phyloP scores from a whole-genome alignment of 169 alveolate genomes.

The Cryptosporidium tyzzeri region DNA sequence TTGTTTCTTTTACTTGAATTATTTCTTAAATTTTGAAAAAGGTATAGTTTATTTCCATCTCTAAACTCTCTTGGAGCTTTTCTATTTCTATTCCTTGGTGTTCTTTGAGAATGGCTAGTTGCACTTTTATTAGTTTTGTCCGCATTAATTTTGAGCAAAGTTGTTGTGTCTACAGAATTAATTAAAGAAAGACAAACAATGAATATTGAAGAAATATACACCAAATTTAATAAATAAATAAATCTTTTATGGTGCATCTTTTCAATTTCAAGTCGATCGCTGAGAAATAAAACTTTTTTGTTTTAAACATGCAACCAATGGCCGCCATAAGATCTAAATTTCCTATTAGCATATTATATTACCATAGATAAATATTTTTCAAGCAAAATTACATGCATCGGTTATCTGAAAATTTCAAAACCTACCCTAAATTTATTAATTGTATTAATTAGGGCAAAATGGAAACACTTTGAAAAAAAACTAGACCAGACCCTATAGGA shows the following conservation, averaged over 20 bases:
- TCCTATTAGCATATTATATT: not conserved
- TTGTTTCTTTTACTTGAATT: not conserved
- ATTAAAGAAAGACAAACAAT: not conserved
- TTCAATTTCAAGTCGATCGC: not conserved
- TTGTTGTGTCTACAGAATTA: not conserved
- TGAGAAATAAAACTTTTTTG: not conserved
- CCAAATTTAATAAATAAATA: not conserved
- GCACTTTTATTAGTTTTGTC: not conserved
- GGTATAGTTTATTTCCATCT: not conserved
- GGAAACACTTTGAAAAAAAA: not conserved
- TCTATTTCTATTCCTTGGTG: not conserved
- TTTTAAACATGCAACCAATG: not conserved
- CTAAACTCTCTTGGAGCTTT: not conserved
- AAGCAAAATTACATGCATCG: not conserved
- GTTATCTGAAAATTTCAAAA: not conserved
- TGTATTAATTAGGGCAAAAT: not conserved
- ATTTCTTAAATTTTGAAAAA: not conserved
- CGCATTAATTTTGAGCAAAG: not conserved
- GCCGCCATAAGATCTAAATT: constrained; percentile 4
- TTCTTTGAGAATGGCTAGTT: not conserved
- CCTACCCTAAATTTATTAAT: not conserved
- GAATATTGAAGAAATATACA: not conserved
- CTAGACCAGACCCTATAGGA: not conserved
- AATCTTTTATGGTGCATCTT: not conserved
- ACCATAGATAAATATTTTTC: not conserved